Evolutionary conservation across 2,329 filamentous ascomycete genomes (phyloP).

Genomic region (Aspergillus sp.): DNA sequence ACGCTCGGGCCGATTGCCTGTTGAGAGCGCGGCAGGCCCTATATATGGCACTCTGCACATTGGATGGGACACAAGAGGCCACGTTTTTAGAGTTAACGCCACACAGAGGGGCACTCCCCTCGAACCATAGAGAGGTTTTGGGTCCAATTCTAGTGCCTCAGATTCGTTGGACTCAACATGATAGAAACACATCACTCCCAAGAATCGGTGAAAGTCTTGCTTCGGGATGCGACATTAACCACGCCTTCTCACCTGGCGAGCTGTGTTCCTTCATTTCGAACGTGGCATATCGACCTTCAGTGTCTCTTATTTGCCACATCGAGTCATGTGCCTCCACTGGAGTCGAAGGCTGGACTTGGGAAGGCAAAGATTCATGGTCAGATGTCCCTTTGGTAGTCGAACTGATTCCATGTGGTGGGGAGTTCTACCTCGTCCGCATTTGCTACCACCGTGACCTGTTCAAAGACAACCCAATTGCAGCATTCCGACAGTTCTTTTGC

Average conservation of each 20-base stretch:
- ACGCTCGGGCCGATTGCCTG: background rate
- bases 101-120: background rate
- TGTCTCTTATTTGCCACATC: background rate
- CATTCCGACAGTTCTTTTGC: background rate
- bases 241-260: constrained; percentile 1
- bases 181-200: background rate
- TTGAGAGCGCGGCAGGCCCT: constrained; percentile 2
- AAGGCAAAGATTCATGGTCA: background rate
- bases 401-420: background rate
- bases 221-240: background rate
- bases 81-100: constrained; percentile 2
- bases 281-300: background rate
- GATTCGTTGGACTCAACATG: background rate
- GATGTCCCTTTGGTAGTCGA: background rate
- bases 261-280: background rate
- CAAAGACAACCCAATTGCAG: background rate
- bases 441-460: background rate
- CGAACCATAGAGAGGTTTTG: background rate
- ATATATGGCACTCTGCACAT: background rate
- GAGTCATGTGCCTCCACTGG: background rate
- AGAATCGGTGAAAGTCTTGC: background rate
- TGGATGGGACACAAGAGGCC: background rate
- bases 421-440: background rate
- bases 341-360: background rate
- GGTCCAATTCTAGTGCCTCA: constrained; percentile 1